phyloP scores from a whole-genome alignment of 495 filamentous ascomycete genomes.

The Peziza echinospora region DNA sequence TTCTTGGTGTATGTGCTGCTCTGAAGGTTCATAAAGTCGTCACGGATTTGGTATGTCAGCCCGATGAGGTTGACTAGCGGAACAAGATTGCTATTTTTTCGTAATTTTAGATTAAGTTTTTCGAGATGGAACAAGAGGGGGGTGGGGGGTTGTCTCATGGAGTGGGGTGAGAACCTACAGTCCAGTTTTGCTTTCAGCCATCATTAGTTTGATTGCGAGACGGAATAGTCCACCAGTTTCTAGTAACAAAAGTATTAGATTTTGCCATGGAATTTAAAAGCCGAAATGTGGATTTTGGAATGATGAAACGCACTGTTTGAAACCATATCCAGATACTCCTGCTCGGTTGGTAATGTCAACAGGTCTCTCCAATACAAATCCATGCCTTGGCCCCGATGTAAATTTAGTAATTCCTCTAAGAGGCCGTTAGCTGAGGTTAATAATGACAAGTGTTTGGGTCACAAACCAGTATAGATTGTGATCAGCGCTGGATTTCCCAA shows the following conservation, averaged over 20 bases:
- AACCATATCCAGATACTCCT: conserved; percentile 98
- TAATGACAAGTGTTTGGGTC: neutral
- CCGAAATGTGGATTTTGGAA: too few species aligned
- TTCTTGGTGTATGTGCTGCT: conserved; percentile 53
- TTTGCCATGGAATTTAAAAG: too few species aligned
- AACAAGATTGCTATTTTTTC: conserved; percentile 38
- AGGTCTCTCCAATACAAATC: conserved; percentile 95
- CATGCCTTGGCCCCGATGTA: conserved; percentile 93
- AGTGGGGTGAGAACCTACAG: conserved; percentile 35
- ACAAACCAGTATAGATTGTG: conserved; percentile 40
- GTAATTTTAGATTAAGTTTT: conserved; percentile 3
- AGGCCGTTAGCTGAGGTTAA: neutral
- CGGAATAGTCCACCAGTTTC: conserved; percentile 89
- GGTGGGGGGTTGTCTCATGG: conserved; percentile 1
- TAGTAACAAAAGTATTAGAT: conserved; percentile 1
- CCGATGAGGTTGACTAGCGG: conserved; percentile 77
- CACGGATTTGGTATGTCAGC: conserved; percentile 86
- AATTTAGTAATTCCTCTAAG: conserved; percentile 63
- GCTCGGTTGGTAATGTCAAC: conserved; percentile 76
- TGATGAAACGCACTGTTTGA: conserved; percentile 46
- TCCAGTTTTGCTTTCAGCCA: conserved; percentile 36
- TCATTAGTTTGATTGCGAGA: conserved; percentile 88
- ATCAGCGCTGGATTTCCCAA: conserved; percentile 49
- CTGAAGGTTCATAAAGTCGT: conserved; percentile 84
- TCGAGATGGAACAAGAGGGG: neutral